These are phyloP conservation scores for Stellera chamaejasme DNA, from an alignment of 345 rosid species.

Conservation along the genomic window DNA sequence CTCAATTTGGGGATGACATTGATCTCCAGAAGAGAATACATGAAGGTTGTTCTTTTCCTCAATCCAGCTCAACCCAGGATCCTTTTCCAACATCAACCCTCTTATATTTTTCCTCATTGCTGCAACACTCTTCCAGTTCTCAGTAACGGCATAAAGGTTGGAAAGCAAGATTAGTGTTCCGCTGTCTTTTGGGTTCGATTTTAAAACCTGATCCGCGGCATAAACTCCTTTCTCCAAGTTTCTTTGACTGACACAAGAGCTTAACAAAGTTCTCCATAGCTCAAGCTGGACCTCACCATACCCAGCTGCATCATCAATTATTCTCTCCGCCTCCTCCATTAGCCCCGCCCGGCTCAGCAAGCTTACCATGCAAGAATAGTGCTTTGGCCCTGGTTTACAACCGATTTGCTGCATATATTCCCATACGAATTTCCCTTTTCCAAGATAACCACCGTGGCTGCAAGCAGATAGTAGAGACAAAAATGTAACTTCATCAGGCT, in stretches of 20 bases:
- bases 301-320: constrained; percentile 30
- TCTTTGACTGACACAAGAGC: constrained; percentile 49
- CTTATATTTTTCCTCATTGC: constrained; percentile 56
- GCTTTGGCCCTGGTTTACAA: constrained; percentile 52
- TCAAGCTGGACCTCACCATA: constrained; percentile 26
- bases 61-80: constrained; percentile 85
- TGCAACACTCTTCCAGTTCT: constrained; percentile 61
- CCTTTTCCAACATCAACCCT: constrained; percentile 43
- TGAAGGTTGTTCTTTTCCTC: constrained; percentile 42
- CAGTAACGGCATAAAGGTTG: constrained; percentile 60
- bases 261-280: constrained; percentile 79
- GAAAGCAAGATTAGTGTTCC: constrained; percentile 59
- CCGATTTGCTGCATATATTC: constrained; percentile 42
- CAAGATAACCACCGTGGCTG: constrained; percentile 57
- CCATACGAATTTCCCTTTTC: constrained; percentile 63
- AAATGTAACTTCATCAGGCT: constrained; percentile 68
- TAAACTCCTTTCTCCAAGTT: constrained; percentile 43
- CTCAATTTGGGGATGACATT: constrained; percentile 26
- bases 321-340: constrained; percentile 46
- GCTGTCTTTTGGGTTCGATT: constrained; percentile 45
- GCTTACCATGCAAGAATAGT: constrained; percentile 77
- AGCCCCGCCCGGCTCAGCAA: constrained; percentile 74
- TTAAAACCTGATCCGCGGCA: constrained; percentile 57
- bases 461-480: constrained; percentile 70
- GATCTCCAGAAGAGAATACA: constrained; percentile 57